These are phyloP conservation scores for Colletotrichum sp. DNA, from an alignment of 2,329 filamentous ascomycete species.

Conservation along the genomic window DNA sequence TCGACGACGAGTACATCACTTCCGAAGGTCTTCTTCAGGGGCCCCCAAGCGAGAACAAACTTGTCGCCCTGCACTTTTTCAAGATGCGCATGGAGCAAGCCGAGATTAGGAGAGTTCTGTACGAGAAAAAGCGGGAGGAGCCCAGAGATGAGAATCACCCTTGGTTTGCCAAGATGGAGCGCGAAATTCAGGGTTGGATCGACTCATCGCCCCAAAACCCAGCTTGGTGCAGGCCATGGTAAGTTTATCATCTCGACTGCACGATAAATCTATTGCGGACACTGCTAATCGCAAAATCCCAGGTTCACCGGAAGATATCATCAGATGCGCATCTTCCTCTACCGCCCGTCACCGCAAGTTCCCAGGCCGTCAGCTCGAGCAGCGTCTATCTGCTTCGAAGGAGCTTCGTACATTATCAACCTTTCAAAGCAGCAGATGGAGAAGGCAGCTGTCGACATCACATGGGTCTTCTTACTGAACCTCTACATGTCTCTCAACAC, in stretches of 20 bases:
- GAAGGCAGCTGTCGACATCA: slow-evolving; percentile 78
- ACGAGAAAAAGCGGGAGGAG: slow-evolving; percentile 80
- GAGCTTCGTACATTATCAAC: slow-evolving; percentile 80
- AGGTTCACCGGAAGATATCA: slow-evolving; percentile 77
- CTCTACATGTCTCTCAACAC: slow-evolving; percentile 94
- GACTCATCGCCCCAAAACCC: slow-evolving; percentile 75
- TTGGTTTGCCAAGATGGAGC: slow-evolving; percentile 84
- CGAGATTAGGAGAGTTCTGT: slow-evolving; percentile 85
- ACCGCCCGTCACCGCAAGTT: slow-evolving; percentile 90
- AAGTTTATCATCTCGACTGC: slow-evolving; percentile 34
- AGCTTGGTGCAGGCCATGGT: slow-evolving; percentile 81
- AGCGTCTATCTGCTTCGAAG: slow-evolving; percentile 82
- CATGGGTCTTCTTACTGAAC: slow-evolving; percentile 90
- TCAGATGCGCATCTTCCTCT: slow-evolving; percentile 87
- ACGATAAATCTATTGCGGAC: not conserved
- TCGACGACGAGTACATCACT: slow-evolving; percentile 85
- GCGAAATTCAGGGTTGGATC: slow-evolving; percentile 81
- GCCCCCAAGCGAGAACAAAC: slow-evolving; percentile 80
- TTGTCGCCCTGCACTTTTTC: slow-evolving; percentile 90
- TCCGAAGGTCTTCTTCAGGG: slow-evolving; percentile 75
- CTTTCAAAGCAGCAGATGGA: slow-evolving; percentile 83
- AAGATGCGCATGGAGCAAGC: slow-evolving; percentile 88
- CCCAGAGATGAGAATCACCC: slow-evolving; percentile 82
- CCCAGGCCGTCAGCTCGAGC: slow-evolving; percentile 82
- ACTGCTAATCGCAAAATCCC: slow-evolving; percentile 12